phyloP scores from a whole-genome alignment of 345 rosid genomes.

The Firmiana major region DNA sequence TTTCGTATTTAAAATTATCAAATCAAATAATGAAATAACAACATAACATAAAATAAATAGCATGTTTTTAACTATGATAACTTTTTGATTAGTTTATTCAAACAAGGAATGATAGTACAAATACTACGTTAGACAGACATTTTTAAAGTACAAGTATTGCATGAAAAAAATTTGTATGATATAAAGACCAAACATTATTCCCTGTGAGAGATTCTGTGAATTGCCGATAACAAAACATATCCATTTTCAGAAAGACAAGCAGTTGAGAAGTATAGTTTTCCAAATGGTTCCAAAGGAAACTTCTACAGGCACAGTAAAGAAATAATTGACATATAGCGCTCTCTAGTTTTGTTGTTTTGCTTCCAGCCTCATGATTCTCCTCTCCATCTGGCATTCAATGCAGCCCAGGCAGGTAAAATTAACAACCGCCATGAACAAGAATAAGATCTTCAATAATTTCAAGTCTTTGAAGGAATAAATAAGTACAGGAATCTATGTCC shows the following conservation, averaged over 20 bases:
- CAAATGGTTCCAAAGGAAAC: neutral
- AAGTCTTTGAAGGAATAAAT: neutral
- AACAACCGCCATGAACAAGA: neutral
- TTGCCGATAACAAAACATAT: too few relatives aligned
- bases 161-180: too few relatives aligned
- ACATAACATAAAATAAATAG: too few relatives aligned
- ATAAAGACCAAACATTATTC: too few relatives aligned
- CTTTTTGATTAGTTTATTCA: too few relatives aligned
- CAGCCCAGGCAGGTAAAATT: neutral
- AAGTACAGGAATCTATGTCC: neutral
- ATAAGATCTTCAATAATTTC: neutral
- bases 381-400: constrained; percentile 35
- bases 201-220: too few relatives aligned
- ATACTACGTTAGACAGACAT: too few relatives aligned
- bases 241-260: neutral
- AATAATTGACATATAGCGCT: neutral
- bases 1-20: too few relatives aligned
- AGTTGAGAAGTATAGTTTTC: neutral
- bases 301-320: neutral
- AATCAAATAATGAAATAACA: too few relatives aligned
- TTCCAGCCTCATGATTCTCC: constrained; percentile 34
- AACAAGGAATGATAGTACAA: too few relatives aligned
- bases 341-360: constrained; percentile 18
- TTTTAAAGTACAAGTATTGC: too few relatives aligned
- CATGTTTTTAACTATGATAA: too few relatives aligned